These are phyloP conservation scores for Licmophora abbreviata DNA, from an alignment of 108 stramenopile genomes.

Conservation along the genomic window DNA sequence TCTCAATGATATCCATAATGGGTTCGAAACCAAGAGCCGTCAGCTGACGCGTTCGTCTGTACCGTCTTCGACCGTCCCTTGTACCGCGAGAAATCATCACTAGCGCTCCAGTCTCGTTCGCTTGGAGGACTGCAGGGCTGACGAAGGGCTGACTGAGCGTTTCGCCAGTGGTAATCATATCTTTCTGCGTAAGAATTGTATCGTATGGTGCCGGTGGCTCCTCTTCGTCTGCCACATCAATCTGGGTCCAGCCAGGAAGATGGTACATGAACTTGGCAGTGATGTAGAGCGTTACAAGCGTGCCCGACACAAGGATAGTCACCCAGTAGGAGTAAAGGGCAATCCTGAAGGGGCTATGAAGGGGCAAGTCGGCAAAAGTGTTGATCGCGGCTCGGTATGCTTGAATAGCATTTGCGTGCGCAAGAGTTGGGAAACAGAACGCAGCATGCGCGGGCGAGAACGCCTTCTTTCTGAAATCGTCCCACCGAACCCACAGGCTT, in stretches of 20 bases:
- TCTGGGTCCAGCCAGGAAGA: constrained; percentile 38
- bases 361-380: constrained; percentile 32
- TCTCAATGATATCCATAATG: constrained; percentile 26
- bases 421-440: constrained; percentile 51
- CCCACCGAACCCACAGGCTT: constrained; percentile 37
- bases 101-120: constrained; percentile 47
- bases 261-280: constrained; percentile 29
- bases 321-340: constrained; percentile 39
- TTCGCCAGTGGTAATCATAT: constrained; percentile 6
- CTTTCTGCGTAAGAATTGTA: constrained; percentile 32
- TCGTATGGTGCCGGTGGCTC: constrained; percentile 49
- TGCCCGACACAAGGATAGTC: constrained; percentile 27
- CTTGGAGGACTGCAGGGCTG: constrained; percentile 53
- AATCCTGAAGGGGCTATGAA: constrained; percentile 15
- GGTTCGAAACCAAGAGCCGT: constrained; percentile 55
- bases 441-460: constrained; percentile 62
- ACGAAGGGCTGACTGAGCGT: constrained; percentile 16
- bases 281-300: constrained; percentile 33
- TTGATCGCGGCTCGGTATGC: constrained; percentile 42
- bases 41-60: constrained; percentile 34
- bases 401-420: constrained; percentile 57
- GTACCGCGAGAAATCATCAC: constrained; percentile 24
- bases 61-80: constrained; percentile 14
- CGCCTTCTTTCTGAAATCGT: constrained; percentile 26
- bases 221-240: constrained; percentile 32